Base-by-base conservation (phyloP, 2,329 filamentous ascomycete genomes). In the Alternaria conjuncta region DNA sequence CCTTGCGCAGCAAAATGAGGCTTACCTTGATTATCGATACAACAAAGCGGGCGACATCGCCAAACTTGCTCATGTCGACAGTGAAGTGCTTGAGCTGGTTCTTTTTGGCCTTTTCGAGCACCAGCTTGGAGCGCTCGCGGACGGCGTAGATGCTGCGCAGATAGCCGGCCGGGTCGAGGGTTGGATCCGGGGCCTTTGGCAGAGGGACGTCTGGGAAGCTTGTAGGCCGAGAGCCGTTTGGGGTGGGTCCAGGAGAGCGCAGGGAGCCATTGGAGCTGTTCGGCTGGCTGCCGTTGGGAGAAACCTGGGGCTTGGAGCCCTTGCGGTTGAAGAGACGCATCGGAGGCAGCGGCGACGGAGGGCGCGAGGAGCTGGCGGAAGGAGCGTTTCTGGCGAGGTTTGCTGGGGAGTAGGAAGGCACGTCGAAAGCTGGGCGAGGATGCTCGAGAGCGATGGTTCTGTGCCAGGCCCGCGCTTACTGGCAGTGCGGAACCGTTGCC, bases 1-100 rank as follows among this genome's bases (percentile, higher is more conserved):
- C 45, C 15, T n/a, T 25, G 36, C 12, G 21, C 18, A 25, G 44
- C 36, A 44, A 25, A 25, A 20, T 13, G 21, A 36, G 21, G 32
- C 85, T 70, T 83, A 94, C 94, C 91, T 96, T 97, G 84, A 97
- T 97, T 68, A 97, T 95, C 44, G 92, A 90, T n/a, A 95, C 90
- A 10, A 97, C 92, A 78, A 97, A 97, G 47, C 87, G 87, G 13
- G 94, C 93, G 1, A 95, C 95, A 68, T 95, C 92, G 49, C 86
- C 82, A 78, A 97, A 95, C 81, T 95, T 96, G 81, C 81, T 82
- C 86, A 94, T 89, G 80, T 97, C 94, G 51, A 97, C 93, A 68
- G 92, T 90, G 74, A 97, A 97, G 79, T 97, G 94, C 71, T 87
- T 88, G 65, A 97, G 86, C 71, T 92, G 86, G 75, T 97, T 93